Base-by-base conservation (phyloP, 805 yeast genomes). In the Maudiozyma saulgeensis region DNA sequence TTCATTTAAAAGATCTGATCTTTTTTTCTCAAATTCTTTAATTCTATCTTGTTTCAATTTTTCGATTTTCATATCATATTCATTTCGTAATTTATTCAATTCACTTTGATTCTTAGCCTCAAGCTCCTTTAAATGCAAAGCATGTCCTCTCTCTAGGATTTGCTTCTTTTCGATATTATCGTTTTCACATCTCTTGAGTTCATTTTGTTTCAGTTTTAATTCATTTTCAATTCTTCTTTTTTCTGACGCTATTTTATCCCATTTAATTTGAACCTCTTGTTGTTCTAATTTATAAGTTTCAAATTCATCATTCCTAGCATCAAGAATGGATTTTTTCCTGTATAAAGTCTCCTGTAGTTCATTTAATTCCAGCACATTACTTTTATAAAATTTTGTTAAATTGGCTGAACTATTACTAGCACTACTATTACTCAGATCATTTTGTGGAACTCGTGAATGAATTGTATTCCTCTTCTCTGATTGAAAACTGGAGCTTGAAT, bases 31-130 rank as follows among this genome's bases (percentile, higher is more conserved):
- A 28, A 63, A 60, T 39, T 64, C 57, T 18, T 56, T 56, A 5
- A 68, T 66, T 47, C 70, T 72, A 15, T 59, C 58, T 6, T 65
- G 56, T 34, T 74, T 66, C 6, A 74, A 51, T 1, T 56, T 49
- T 40, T 76, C 77, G 1, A 78, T 68, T 55, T 73, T 65, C 0
- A 51, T 35, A 18, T 61, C 56, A 49, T 68, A 71, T 3, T 57
- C 68, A 40, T 67, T 65, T 21, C 64, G 66, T 26, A 69, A 45
- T 18, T 66, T 61, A 37, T 66, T 68, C 18, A 68, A 55, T 25
- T 71, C 68, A 35, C 69, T 68, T 16, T 73, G 72, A 46, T 69
- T 61, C 26, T 68, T 68, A 15, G 64, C 60, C 26, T 63, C 59
- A 50, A 66, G 45, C 51, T 67, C 63, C 43, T 66, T 59, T 38